These are phyloP conservation scores for Pestalotiopsis sp. DNA, from an alignment of 2,329 filamentous ascomycete species.

Conservation along the genomic window DNA sequence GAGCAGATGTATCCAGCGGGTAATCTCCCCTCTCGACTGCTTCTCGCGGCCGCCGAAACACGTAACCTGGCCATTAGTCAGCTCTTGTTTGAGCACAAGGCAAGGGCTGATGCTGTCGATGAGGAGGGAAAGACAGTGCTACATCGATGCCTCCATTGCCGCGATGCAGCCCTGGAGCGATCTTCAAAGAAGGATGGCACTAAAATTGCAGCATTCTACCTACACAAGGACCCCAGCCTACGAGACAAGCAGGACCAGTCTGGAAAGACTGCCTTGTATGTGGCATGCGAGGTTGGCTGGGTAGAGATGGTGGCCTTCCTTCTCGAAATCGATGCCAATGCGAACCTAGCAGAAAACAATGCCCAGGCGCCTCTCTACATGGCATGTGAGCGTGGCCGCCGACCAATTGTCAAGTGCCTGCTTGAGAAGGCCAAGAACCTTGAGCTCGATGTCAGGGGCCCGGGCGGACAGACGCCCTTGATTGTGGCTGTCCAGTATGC, in stretches of 20 bases:
- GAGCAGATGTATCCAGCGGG: background rate
- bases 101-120: background rate
- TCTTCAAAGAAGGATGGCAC: background rate
- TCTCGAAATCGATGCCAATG: background rate
- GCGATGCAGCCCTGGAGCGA: background rate
- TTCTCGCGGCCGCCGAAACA: constrained; percentile 7
- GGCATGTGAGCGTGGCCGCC: constrained; percentile 3
- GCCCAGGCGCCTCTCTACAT: constrained; percentile 3
- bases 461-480: constrained; percentile 2
- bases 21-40: background rate
- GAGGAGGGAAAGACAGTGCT: background rate
- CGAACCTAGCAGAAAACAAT: constrained; percentile 4
- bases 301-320: background rate
- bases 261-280: constrained; percentile 7
- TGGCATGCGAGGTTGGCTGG: constrained; percentile 6
- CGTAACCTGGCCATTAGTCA: background rate
- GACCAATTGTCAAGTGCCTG: background rate
- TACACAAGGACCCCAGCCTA: background rate
- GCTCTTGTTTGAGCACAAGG: constrained; percentile 1
- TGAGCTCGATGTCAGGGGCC: constrained; percentile 1
- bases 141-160: constrained; percentile 5
- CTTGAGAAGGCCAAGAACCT: constrained; percentile 1
- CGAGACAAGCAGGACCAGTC: constrained; percentile 1
- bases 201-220: background rate
- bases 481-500: constrained; percentile 5